phyloP scores from a whole-genome alignment of 2,329 filamentous ascomycete genomes.

The Hortaea sp. region DNA sequence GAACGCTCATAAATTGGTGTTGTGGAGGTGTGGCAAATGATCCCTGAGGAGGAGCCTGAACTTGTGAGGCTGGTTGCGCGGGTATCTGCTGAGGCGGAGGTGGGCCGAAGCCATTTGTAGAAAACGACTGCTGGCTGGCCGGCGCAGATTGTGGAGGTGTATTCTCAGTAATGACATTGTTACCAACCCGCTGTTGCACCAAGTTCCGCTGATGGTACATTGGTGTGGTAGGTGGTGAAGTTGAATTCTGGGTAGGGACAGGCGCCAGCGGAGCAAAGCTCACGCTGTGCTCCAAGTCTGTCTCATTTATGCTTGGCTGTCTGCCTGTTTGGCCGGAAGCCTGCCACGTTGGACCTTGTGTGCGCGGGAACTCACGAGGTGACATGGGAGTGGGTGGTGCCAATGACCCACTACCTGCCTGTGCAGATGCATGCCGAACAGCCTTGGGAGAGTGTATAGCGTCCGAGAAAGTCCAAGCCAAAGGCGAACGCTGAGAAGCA shows the following conservation, averaged over 20 bases:
- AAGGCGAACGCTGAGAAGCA: constrained; percentile 39
- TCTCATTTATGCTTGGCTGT: constrained; percentile 32
- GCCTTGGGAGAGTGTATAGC: constrained; percentile 38
- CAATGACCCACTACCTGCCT: constrained; percentile 28
- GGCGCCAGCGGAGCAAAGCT: constrained; percentile 14
- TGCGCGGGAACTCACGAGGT: constrained; percentile 28
- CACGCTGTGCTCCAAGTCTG: constrained; percentile 20
- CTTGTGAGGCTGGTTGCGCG: not conserved
- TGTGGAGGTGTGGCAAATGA: constrained; percentile 6
- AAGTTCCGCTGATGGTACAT: constrained; percentile 21
- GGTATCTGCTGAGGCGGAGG: constrained; percentile 6
- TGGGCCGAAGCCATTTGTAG: constrained; percentile 22
- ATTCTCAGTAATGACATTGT: constrained; percentile 30
- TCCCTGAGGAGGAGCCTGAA: not conserved
- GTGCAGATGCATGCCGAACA: constrained; percentile 25
- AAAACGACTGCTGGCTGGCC: constrained; percentile 38
- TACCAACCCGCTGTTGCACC: constrained; percentile 22
- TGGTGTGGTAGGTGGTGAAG: constrained; percentile 39
- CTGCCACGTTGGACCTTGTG: constrained; percentile 32
- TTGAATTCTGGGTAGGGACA: constrained; percentile 21
- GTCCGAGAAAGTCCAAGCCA: constrained; percentile 37
- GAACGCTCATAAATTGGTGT: constrained; percentile 20
- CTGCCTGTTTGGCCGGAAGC: constrained; percentile 21
- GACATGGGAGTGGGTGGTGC: constrained; percentile 41
- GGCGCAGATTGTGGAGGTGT: constrained; percentile 43